Evolutionary conservation across 345 rosid genomes (phyloP), one percentile per base, ranked within the genome.

Genomic region (Eucalyptus cladocalyx): DNA sequence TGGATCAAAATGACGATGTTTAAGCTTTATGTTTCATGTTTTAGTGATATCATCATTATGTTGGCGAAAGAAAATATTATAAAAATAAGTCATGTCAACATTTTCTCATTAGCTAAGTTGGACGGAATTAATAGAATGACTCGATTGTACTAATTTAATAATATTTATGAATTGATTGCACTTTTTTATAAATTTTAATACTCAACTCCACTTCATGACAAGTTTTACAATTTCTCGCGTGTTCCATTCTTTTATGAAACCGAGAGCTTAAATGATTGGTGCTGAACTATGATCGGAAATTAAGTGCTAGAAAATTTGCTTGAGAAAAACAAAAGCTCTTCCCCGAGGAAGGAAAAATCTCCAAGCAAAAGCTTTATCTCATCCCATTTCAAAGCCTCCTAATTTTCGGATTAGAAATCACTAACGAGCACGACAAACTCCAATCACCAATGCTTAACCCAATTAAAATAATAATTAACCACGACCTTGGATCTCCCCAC

Each of bases 81-180:
- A 62, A 28, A 30, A 62, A 53, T 19, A 62, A 13, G 18, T 13
- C 15, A 30, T 12, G 34, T 62, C 18, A 62, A 13, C 1, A 62
- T 62, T 62, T 30, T 30, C 4, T 13, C 26, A 13, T 62, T 30
- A 62, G 69, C 2, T 11, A 62, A 30, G 4, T 62, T 62, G 8
- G 7, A 62, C 2, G 9, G 2, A 62, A 30, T 30, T 2, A 30
- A 62, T 62, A 13, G 1, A 30, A 30, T 0, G 69, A 62, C 4
- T 28, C 18, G 1, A 12, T 62, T 6, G 2, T 1, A 6, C 5
- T 30, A 28, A 62, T 13, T 62, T 12, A 62, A 62, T 62, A 62
- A 28, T 13, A 28, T 13, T 13, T 30, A 62, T 0, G 9, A 30
- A 6, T 62, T 1, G 0, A 62, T 62, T 30, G 9, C 4, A 30